Conservation (phyloP, 2,329 filamentous ascomycete genomes). For the Aspergillus carbonarius region DNA sequence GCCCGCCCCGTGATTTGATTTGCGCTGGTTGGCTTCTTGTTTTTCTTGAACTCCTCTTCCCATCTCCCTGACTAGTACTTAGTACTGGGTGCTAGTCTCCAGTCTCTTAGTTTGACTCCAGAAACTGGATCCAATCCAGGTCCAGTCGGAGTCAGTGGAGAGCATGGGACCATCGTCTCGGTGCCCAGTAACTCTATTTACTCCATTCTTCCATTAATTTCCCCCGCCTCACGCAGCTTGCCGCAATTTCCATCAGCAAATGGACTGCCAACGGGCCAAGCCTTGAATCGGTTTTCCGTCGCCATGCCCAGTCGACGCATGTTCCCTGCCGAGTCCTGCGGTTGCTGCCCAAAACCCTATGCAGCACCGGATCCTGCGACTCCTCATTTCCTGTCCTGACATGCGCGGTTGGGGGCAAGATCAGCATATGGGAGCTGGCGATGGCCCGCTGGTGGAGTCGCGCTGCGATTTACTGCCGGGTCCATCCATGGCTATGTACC, state of each 20-base stretch:
- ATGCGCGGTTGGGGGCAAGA: slow-evolving; percentile 19
- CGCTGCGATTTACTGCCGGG: slow-evolving; percentile 14
- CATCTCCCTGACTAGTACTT: too few relatives aligned
- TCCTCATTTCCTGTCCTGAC: slow-evolving; percentile 13
- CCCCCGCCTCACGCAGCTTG: neutral
- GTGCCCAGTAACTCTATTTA: slow-evolving; percentile 5
- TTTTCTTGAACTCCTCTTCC: neutral
- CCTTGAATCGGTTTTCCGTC: slow-evolving; percentile 11
- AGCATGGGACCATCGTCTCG: neutral
- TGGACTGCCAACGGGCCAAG: slow-evolving; percentile 15
- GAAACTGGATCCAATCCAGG: neutral
- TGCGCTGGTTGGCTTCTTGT: neutral
- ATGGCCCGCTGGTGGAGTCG: slow-evolving; percentile 15
- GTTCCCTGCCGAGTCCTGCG: slow-evolving; percentile 20
- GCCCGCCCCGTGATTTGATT: neutral
- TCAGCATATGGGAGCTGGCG: slow-evolving; percentile 17
- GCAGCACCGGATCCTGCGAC: slow-evolving; percentile 15
- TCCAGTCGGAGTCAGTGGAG: neutral
- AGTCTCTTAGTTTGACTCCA: neutral
- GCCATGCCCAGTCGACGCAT: slow-evolving; percentile 18
- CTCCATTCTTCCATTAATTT: neutral
- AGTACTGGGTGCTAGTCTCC: neutral
- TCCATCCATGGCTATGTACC: slow-evolving; percentile 17
- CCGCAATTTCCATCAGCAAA: slow-evolving; percentile 4
- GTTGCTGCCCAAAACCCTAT: slow-evolving; percentile 28